Evolutionary conservation across 257 asterid species (phyloP).

Genomic region (Eustoma russellianum): DNA sequence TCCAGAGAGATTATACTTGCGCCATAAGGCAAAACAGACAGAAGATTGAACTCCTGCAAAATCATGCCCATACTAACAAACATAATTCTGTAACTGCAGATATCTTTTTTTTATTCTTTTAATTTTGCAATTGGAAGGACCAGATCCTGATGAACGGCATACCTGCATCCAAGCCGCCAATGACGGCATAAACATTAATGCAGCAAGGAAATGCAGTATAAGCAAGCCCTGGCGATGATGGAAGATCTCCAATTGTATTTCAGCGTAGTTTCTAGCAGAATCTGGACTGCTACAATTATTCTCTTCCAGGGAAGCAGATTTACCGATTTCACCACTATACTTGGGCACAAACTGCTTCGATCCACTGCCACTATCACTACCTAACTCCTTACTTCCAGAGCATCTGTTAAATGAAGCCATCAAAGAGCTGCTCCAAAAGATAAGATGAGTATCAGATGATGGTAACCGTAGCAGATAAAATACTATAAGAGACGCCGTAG

Average conservation of each 20-base stretch:
- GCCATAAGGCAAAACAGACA: too few relatives aligned
- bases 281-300: conserved; percentile 41
- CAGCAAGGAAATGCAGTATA: conserved; percentile 67
- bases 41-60: too few relatives aligned
- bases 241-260: conserved; percentile 76
- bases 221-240: conserved; percentile 86
- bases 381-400: conserved; percentile 43
- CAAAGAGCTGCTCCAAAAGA: conserved; percentile 52
- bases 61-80: too few relatives aligned
- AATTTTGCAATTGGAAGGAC: too few relatives aligned
- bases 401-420: conserved; percentile 85
- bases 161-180: conserved; percentile 93
- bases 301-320: conserved; percentile 27
- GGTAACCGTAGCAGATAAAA: conserved; percentile 9
- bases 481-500: too few relatives aligned
- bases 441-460: conserved; percentile 29
- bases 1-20: too few relatives aligned
- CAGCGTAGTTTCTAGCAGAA: conserved; percentile 59
- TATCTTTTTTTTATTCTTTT: too few relatives aligned
- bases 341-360: conserved; percentile 26
- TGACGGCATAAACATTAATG: conserved; percentile 78
- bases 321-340: conserved; percentile 27
- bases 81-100: too few relatives aligned
- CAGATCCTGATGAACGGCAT: not conserved
- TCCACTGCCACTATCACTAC: conserved; percentile 20